These are phyloP conservation scores for Phytophthora tubulina DNA, from an alignment of 352 stramenopile species.

Conservation along the genomic window DNA sequence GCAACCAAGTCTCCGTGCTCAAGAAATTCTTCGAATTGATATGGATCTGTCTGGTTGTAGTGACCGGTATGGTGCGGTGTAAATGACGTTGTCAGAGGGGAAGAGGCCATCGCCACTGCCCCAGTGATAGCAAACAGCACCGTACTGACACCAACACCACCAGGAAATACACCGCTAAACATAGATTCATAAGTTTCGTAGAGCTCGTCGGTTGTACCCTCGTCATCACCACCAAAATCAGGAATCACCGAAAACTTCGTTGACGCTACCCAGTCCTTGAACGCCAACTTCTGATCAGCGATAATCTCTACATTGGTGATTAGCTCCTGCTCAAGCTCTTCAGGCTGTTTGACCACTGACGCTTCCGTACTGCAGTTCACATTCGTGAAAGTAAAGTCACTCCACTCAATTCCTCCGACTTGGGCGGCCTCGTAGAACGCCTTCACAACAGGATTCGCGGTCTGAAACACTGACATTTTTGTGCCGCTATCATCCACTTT, in stretches of 20 bases:
- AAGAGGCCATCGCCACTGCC: slow-evolving; percentile 36
- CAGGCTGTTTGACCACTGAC: slow-evolving; percentile 29
- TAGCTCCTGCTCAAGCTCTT: slow-evolving; percentile 52
- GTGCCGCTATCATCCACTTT: slow-evolving; percentile 1
- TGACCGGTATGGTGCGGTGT: neutral
- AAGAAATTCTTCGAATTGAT: slow-evolving; percentile 55
- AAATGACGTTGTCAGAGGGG: neutral
- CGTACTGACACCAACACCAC: slow-evolving; percentile 58
- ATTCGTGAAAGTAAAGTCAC: slow-evolving; percentile 77
- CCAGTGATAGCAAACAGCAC: slow-evolving; percentile 69
- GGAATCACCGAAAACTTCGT: slow-evolving; percentile 54
- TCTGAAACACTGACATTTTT: slow-evolving; percentile 48
- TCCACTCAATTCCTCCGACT: slow-evolving; percentile 73
- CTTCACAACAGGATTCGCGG: slow-evolving; percentile 48
- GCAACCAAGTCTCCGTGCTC: slow-evolving; percentile 55
- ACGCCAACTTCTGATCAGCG: slow-evolving; percentile 59
- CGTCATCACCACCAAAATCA: slow-evolving; percentile 7
- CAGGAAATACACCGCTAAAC: slow-evolving; percentile 50
- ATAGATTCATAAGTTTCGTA: slow-evolving; percentile 46
- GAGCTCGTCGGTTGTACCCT: neutral
- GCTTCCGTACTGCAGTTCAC: slow-evolving; percentile 41
- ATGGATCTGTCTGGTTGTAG: slow-evolving; percentile 9
- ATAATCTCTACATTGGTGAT: slow-evolving; percentile 42
- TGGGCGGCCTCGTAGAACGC: slow-evolving; percentile 50
- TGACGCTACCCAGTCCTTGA: slow-evolving; percentile 69